Evolutionary conservation across 768 basidiomycete genomes (phyloP), one percentile per base, ranked within the genome.

Genomic region (Mycena crocata): DNA sequence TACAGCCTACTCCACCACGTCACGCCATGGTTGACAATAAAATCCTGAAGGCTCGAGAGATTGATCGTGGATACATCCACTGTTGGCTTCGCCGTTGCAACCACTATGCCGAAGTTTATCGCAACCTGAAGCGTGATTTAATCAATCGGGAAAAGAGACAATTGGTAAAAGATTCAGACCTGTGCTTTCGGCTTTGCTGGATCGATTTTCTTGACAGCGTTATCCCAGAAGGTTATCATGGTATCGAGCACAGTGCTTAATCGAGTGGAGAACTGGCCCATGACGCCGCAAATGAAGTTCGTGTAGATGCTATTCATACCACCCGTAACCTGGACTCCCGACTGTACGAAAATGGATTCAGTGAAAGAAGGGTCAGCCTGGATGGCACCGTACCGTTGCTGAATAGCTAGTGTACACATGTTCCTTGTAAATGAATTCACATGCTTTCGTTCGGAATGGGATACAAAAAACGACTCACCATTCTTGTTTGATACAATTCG

Each of bases 331-430:
- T 5, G 10, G 51, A 63, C 62, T 2, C 34, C 34, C 23, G 5
- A 55, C 52, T 63, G 52, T 55, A 44, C 55, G 8, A 52, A 8
- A 35, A 12, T 2, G 28, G 15, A 3, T 26, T n/a, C n/a, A 46
- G 28, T 44, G 21, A 14, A 30, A 21, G n/a, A 14, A 21, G 42
- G 13, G n/a, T 5, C 1, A 21, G 21, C 26, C 19, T 8, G 28
- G 56, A 15, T n/a, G n/a, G n/a, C n/a, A n/a, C n/a, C 44, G 32
- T 28, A 59, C 57, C 45, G 57, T 39, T 24, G 19, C 17, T 5
- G 62, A 55, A 28, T 63, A 63, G 40, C n/a, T 39, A 7, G 51
- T 46, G 44, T 63, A 63, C 62, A 63, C n/a, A 44, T 63, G 32
- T 54, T 56, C 62, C 60, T 62, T 14, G 24, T 26, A 32, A 19